Evolutionary conservation across 2,329 filamentous ascomycete genomes (phyloP).

Genomic region (Blastomyces percursus): DNA sequence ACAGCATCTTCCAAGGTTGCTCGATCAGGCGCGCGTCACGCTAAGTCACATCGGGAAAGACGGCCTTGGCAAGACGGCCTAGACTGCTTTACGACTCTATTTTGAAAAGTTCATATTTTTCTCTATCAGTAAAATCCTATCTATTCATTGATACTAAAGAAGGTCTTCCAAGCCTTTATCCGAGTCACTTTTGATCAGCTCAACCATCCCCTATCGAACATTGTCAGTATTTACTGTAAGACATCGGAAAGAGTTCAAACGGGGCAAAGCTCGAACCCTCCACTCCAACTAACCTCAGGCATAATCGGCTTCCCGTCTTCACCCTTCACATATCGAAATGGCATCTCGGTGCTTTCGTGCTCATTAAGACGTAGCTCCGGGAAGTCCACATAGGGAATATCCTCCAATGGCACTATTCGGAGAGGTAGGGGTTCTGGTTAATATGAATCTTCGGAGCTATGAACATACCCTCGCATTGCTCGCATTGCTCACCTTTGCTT

Average conservation of each 20-base stretch:
- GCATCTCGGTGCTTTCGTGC: constrained; percentile 93
- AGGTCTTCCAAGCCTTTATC: constrained; percentile 86
- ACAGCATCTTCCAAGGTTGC: no score
- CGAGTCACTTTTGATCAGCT: constrained; percentile 84
- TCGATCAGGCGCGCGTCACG: neutral
- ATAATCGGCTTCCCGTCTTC: constrained; percentile 71
- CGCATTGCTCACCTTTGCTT: constrained; percentile 54
- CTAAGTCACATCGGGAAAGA: neutral
- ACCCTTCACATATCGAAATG: constrained; percentile 84
- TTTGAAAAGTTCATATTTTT: neutral
- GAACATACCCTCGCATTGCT: neutral
- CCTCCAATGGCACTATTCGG: constrained; percentile 56
- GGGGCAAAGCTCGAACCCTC: neutral
- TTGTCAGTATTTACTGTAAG: neutral
- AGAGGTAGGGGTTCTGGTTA: neutral
- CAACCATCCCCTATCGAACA: constrained; percentile 67
- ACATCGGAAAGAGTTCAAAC: no score
- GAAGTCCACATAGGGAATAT: constrained; percentile 74
- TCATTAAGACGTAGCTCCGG: constrained; percentile 84
- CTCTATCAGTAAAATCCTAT: neutral
- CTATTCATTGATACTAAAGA: constrained; percentile 41
- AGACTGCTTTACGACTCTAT: no score
- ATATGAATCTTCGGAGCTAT: neutral
- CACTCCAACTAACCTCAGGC: constrained; percentile 55
- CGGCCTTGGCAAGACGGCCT: neutral